Percentiles rank a stretch among this genome's conserved stretches.
phyloP scores from a whole-genome alignment of 148 eudicot genomes.

The Fagopyrum homotropicum region DNA sequence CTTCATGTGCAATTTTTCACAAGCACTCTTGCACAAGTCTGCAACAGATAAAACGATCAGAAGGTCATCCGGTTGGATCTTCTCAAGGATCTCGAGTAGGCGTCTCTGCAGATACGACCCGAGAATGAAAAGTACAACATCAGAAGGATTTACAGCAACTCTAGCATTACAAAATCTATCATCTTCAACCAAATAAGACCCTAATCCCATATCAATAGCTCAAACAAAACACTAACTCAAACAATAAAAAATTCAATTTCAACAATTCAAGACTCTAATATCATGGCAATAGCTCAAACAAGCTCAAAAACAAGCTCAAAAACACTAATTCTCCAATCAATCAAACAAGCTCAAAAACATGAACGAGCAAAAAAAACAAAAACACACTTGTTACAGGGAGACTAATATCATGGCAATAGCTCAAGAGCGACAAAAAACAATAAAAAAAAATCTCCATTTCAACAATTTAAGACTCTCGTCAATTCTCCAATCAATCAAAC shows the following conservation, averaged over 20 bases:
- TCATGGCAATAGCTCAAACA: neutral
- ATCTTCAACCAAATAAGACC: neutral
- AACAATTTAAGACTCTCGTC: neutral
- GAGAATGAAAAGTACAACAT: neutral
- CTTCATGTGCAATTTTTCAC: conserved; percentile 47
- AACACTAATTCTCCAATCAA: neutral
- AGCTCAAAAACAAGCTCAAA: neutral
- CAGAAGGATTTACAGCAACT: neutral
- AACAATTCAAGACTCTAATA: neutral
- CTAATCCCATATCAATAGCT: neutral
- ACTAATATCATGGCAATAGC: conserved; percentile 7
- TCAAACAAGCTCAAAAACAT: neutral
- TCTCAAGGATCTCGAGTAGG: conserved; percentile 65
- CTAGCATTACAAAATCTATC: neutral
- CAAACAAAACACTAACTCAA: neutral
- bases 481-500: neutral
- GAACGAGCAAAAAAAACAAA: neutral
- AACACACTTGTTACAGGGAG: conserved; percentile 60
- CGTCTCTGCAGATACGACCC: conserved; percentile 38
- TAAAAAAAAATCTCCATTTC: neutral
- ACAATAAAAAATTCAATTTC: too few relatives aligned
- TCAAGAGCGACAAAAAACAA: neutral
- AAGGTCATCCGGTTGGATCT: conserved; percentile 63
- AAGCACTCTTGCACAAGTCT: conserved; percentile 49
- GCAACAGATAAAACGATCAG: conserved; percentile 63